Conservation (phyloP, 108 stramenopile species). For the Schizochytrium sp. region DNA sequence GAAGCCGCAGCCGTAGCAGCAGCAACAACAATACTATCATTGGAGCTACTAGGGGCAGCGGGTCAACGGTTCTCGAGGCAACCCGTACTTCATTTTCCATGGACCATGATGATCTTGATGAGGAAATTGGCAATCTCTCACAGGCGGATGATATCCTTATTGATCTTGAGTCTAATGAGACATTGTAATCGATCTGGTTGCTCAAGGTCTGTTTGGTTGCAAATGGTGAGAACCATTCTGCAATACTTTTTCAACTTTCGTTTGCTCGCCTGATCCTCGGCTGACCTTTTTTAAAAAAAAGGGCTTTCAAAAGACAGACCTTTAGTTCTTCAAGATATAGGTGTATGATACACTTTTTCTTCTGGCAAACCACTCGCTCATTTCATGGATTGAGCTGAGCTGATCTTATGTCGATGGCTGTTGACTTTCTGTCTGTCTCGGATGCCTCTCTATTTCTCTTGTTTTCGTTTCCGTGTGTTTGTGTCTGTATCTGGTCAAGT, state of each 20-base stretch:
- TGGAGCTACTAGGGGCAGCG: too few species aligned
- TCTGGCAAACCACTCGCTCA: too few species aligned
- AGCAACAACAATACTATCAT: background rate
- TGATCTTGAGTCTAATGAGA: conserved; percentile 4
- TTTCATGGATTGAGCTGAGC: too few species aligned
- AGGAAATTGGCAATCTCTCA: background rate
- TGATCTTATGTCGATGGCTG: too few species aligned
- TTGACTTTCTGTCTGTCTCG: too few species aligned
- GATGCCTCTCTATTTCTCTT: too few species aligned
- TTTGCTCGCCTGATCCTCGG: background rate
- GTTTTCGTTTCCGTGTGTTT: too few species aligned
- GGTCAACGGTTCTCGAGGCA: background rate
- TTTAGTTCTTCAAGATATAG: background rate
- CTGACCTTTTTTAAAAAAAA: conserved; percentile 16
- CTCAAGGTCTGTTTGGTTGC: background rate
- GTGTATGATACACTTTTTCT: too few species aligned
- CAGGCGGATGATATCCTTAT: background rate
- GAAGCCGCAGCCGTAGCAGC: background rate
- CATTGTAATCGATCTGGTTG: background rate
- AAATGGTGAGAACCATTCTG: background rate
- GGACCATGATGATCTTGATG: background rate
- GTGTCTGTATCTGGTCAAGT: too few species aligned
- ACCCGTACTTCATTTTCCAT: background rate
- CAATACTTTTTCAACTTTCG: background rate
- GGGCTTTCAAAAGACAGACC: background rate